These are phyloP conservation scores for Paramecium sonneborni DNA, from an alignment of 73 alveolate species.

Conservation along the genomic window DNA sequence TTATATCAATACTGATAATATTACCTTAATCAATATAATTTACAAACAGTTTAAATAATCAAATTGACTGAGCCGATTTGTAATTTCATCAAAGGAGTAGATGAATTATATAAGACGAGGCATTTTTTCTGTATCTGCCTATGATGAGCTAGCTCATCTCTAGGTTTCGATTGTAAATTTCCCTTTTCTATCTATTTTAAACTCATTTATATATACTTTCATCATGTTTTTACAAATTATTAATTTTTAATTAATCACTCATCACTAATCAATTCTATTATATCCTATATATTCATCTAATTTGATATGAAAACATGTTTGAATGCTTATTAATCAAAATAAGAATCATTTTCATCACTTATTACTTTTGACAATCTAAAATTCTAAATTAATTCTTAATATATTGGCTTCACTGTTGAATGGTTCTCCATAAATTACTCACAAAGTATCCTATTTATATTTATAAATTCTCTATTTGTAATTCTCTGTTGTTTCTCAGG, in stretches of 20 bases:
- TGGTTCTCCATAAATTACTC: slow-evolving; percentile 12
- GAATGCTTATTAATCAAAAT: slow-evolving; percentile 6
- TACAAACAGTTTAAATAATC: too few relatives aligned
- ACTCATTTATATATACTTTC: not conserved
- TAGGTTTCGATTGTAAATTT: slow-evolving; percentile 98
- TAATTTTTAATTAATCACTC: not conserved
- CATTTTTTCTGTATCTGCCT: slow-evolving; percentile 99
- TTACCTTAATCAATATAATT: too few relatives aligned
- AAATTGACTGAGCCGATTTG: too few relatives aligned
- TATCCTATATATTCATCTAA: slow-evolving; percentile 13
- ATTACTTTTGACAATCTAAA: slow-evolving; percentile 12
- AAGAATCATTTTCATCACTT: not conserved
- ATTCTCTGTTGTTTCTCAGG: not conserved
- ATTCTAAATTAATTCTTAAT: not conserved
- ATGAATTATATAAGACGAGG: slow-evolving; percentile 95
- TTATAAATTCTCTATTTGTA: not conserved
- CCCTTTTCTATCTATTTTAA: slow-evolving; percentile 91
- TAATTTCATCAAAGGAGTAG: too few relatives aligned
- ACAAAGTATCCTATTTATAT: slow-evolving; percentile 21
- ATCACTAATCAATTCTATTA: slow-evolving; percentile 45
- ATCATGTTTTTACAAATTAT: slow-evolving; percentile 17
- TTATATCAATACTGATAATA: too few relatives aligned
- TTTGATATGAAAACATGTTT: slow-evolving; percentile 20
- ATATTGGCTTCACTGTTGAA: not conserved
- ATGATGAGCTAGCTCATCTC: slow-evolving; percentile 98